phyloP scores from a whole-genome alignment of 192 early-diverging fungal genomes.

The Coemansia furcata region DNA sequence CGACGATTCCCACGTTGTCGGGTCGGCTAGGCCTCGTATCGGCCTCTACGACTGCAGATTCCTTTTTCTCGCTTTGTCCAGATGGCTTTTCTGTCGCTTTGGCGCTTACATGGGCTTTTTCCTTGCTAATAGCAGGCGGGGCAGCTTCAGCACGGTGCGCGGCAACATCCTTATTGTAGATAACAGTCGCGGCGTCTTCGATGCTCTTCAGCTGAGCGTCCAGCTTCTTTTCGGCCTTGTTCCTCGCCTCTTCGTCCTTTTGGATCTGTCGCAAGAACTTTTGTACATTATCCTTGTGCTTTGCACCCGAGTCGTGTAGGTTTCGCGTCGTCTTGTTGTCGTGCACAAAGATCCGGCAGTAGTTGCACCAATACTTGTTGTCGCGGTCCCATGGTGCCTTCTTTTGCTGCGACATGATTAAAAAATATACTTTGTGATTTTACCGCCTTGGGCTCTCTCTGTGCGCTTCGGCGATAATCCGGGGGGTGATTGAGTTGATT shows the following conservation, averaged over 20 bases:
- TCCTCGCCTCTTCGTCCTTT: conserved; percentile 54
- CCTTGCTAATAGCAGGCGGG: neutral
- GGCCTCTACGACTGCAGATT: neutral
- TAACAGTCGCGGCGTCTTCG: conserved; percentile 51
- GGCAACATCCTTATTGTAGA: conserved; percentile 29
- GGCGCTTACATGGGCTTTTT: neutral
- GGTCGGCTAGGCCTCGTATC: conserved; percentile 13
- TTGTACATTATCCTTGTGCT: conserved; percentile 84
- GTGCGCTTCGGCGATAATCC: no score
- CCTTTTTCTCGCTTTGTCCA: neutral
- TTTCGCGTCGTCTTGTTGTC: conserved; percentile 75
- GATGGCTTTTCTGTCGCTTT: neutral
- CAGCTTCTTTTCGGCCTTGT: conserved; percentile 57
- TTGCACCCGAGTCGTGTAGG: conserved; percentile 73
- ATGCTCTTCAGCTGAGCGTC: conserved; percentile 66
- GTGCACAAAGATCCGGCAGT: conserved; percentile 76
- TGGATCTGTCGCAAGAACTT: conserved; percentile 68
- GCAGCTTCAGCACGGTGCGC: neutral
- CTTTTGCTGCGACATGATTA: conserved; percentile 15
- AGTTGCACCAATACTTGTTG: conserved; percentile 81
- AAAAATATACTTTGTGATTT: neutral
- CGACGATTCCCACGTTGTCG: conserved; percentile 26
- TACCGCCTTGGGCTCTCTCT: neutral
- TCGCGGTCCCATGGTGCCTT: conserved; percentile 54
- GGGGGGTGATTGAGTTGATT: neutral